phyloP scores from a whole-genome alignment of 2,329 filamentous ascomycete genomes.

The Epichloe aotearoae region DNA sequence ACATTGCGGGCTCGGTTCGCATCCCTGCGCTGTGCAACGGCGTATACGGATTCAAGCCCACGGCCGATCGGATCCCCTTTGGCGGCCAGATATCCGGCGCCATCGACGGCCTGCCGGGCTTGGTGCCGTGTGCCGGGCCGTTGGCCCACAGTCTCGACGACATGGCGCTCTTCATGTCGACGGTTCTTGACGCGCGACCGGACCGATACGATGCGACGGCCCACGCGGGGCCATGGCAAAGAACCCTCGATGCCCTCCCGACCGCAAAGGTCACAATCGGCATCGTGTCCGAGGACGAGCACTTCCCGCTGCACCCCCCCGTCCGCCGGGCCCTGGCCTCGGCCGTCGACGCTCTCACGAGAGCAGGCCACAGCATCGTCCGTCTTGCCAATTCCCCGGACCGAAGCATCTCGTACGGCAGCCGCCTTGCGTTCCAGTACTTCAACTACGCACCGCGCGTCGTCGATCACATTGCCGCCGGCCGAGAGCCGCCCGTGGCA shows the following conservation, averaged over 20 bases:
- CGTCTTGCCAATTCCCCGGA: constrained; percentile 14
- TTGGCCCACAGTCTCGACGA: constrained; percentile 25
- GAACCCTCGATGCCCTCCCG: constrained; percentile 6
- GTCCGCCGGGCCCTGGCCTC: constrained; percentile 30
- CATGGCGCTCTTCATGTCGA: constrained; percentile 16
- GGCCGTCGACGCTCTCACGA: constrained; percentile 24
- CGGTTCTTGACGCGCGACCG: constrained; percentile 24
- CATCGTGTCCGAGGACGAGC: constrained; percentile 30
- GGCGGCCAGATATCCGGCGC: constrained; percentile 12
- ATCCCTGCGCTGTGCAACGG: constrained; percentile 39
- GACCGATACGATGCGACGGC: constrained; percentile 31
- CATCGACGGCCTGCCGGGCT: not conserved
- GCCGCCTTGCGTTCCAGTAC: constrained; percentile 6
- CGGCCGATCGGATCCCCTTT: constrained; percentile 40
- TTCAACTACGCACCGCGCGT: not conserved
- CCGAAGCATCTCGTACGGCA: constrained; percentile 1
- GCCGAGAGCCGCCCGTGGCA: not conserved
- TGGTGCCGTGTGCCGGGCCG: constrained; percentile 28
- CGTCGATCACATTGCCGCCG: not conserved
- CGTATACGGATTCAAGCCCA: constrained; percentile 42
- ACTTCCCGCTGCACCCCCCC: constrained; percentile 37
- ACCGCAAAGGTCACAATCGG: constrained; percentile 29
- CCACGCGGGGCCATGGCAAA: constrained; percentile 32
- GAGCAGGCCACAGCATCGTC: constrained; percentile 31
- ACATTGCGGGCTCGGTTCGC: constrained; percentile 34